Evolutionary conservation across 176 grass and related monocot species (phyloP).

Genomic region (Carex scoparia): DNA sequence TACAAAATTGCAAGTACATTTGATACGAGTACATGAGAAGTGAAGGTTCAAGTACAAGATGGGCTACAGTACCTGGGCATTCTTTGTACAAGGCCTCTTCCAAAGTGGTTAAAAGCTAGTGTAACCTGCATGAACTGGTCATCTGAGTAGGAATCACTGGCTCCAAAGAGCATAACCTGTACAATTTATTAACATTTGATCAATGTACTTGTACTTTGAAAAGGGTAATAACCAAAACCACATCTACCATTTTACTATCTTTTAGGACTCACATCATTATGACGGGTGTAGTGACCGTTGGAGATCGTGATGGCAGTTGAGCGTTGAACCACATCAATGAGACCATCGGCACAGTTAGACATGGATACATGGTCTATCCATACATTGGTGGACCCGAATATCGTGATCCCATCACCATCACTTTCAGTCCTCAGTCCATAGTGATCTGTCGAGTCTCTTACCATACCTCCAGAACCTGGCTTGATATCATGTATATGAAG

Average conservation of each 20-base stretch:
- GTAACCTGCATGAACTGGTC: slow-evolving; percentile 82
- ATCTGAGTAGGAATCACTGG: slow-evolving; percentile 32
- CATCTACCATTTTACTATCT: neutral
- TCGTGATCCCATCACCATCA: slow-evolving; percentile 69
- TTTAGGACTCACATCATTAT: slow-evolving; percentile 54
- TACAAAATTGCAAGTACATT: no score
- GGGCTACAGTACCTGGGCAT: slow-evolving; percentile 50
- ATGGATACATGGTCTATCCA: slow-evolving; percentile 90
- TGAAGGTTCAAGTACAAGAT: no score
- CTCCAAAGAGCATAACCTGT: slow-evolving; percentile 63
- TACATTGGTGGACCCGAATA: slow-evolving; percentile 60
- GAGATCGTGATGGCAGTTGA: slow-evolving; percentile 82
- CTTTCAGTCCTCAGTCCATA: slow-evolving; percentile 46
- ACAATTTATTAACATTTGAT: neutral
- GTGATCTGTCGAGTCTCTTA: slow-evolving; percentile 57
- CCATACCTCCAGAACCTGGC: slow-evolving; percentile 32
- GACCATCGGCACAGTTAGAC: slow-evolving; percentile 70
- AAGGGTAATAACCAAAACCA: neutral
- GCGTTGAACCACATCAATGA: slow-evolving; percentile 57
- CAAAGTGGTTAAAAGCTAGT: slow-evolving; percentile 84
- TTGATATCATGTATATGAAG: slow-evolving; percentile 64
- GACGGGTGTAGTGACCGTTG: slow-evolving; percentile 74
- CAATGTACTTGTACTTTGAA: neutral
- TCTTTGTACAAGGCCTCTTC: slow-evolving; percentile 68
- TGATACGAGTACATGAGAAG: no score